phyloP scores from a whole-genome alignment of 2,329 filamentous ascomycete species.

The Diaporthe sp. region DNA sequence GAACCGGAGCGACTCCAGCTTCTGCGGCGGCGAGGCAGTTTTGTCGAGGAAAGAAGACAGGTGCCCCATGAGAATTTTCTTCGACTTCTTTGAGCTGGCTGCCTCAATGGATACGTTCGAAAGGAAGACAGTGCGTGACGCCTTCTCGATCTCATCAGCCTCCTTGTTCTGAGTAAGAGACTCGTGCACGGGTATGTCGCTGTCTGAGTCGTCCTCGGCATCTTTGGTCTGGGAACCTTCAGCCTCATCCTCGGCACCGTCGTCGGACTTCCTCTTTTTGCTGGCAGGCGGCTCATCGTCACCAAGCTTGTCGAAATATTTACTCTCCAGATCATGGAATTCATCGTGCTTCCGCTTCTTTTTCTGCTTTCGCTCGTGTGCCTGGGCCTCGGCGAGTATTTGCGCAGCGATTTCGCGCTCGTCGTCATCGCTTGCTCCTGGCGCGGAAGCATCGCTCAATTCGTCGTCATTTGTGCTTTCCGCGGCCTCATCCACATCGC shows the following conservation, averaged over 20 bases:
- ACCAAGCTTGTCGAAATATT: constrained; percentile 74
- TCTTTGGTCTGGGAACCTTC: constrained; percentile 57
- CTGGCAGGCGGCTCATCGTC: constrained; percentile 62
- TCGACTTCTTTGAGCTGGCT: constrained; percentile 83
- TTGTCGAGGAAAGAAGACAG: constrained; percentile 78
- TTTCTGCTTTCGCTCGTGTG: constrained; percentile 62
- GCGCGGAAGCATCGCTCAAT: constrained; percentile 45
- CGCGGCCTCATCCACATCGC: constrained; percentile 53
- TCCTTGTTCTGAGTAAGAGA: constrained; percentile 64
- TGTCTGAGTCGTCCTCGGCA: constrained; percentile 49
- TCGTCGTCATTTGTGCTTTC: constrained; percentile 53
- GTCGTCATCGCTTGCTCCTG: constrained; percentile 38
- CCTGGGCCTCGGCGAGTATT: constrained; percentile 48
- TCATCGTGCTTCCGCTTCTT: constrained; percentile 73
- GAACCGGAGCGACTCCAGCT: constrained; percentile 92
- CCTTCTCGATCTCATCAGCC: constrained; percentile 80
- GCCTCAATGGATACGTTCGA: constrained; percentile 88
- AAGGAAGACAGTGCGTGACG: constrained; percentile 89
- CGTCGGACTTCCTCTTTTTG: constrained; percentile 62
- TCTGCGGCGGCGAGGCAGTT: constrained; percentile 67
- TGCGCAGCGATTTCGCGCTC: constrained; percentile 48
- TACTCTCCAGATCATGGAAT: constrained; percentile 76
- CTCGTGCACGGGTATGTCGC: constrained; percentile 64
- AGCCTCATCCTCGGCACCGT: constrained; percentile 51
- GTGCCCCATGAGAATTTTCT: constrained; percentile 81